A percentile compares a stretch with the other conserved stretches of the same genome.
Evolutionary conservation across 306 rosid species (phyloP).

Genomic region (Medicago lupulina): DNA sequence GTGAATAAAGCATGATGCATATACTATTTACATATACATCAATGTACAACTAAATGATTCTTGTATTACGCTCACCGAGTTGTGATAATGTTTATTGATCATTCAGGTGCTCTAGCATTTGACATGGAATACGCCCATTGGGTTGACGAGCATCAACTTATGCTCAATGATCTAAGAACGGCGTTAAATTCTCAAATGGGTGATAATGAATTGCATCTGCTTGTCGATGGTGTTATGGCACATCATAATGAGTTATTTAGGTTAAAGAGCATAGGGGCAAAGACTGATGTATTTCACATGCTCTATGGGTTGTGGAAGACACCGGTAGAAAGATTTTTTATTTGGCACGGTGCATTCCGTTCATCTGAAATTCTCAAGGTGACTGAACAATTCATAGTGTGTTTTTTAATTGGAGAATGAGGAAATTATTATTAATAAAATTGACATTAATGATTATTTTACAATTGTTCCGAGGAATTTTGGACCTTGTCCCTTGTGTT

Average conservation of each 20-base stretch:
- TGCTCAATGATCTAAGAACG: conserved; percentile 68
- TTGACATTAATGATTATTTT: not conserved
- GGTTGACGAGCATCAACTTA: conserved; percentile 80
- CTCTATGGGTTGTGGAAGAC: conserved; percentile 80
- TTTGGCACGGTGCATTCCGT: conserved; percentile 92
- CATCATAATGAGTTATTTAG: conserved; percentile 77
- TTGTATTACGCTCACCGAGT: not conserved
- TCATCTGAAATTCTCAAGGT: conserved; percentile 90
- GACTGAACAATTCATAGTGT: not conserved
- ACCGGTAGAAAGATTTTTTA: conserved; percentile 78
- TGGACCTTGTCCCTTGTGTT: not conserved
- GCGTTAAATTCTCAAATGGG: conserved; percentile 70
- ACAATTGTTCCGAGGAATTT: not conserved
- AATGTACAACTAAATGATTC: not conserved
- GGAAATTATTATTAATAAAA: no score
- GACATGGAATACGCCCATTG: conserved; percentile 78
- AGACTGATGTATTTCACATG: conserved; percentile 82
- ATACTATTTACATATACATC: not conserved
- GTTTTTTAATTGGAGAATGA: not conserved
- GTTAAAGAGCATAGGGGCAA: conserved; percentile 75
- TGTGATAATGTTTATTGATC: conserved; percentile 13
- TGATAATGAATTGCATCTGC: conserved; percentile 67
- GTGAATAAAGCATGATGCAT: conserved; percentile 4
- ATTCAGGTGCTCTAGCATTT: conserved; percentile 70
- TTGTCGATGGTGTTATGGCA: conserved; percentile 71